Evolutionary conservation across 495 filamentous ascomycete genomes (phyloP).

Genomic region (Lasiosphaeriaceae sp.): DNA sequence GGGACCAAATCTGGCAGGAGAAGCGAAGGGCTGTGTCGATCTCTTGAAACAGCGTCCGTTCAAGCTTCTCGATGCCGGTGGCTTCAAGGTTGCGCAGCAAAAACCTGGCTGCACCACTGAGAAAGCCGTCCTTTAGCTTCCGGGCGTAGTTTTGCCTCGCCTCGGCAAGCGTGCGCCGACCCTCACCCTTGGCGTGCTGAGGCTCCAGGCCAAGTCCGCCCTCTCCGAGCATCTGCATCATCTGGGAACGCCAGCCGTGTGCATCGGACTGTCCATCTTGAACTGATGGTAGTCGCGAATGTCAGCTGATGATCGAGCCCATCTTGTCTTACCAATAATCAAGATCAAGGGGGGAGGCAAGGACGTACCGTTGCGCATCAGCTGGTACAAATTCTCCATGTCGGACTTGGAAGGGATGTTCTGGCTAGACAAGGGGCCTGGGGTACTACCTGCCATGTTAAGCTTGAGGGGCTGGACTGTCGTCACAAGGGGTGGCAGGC

Average conservation of each 20-base stretch:
- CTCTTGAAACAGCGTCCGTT: slow-evolving; percentile 1
- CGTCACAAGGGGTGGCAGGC: background rate
- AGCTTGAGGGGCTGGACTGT: background rate
- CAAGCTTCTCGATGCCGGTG: slow-evolving; percentile 13
- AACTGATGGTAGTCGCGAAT: slow-evolving; percentile 9
- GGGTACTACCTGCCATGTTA: background rate
- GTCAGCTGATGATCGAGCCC: background rate
- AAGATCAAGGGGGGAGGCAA: background rate
- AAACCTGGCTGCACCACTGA: slow-evolving; percentile 15
- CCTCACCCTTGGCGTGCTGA: background rate
- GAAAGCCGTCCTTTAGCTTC: slow-evolving; percentile 17
- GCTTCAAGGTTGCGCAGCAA: slow-evolving; percentile 10
- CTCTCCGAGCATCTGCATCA: slow-evolving; percentile 8
- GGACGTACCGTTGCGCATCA: slow-evolving; percentile 7
- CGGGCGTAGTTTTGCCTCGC: slow-evolving; percentile 6
- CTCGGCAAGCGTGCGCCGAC: slow-evolving; percentile 2
- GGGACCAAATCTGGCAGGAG: slow-evolving; percentile 19
- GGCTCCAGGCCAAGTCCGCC: slow-evolving; percentile 7
- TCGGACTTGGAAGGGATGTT: background rate
- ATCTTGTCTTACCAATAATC: no score
- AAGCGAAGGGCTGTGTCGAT: slow-evolving; percentile 17
- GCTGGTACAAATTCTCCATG: slow-evolving; percentile 11
- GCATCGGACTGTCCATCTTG: background rate
- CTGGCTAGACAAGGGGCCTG: background rate
- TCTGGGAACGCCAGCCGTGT: slow-evolving; percentile 8